phyloP scores from a whole-genome alignment of 1,284 basidiomycete species.

The Peniophora sp. region DNA sequence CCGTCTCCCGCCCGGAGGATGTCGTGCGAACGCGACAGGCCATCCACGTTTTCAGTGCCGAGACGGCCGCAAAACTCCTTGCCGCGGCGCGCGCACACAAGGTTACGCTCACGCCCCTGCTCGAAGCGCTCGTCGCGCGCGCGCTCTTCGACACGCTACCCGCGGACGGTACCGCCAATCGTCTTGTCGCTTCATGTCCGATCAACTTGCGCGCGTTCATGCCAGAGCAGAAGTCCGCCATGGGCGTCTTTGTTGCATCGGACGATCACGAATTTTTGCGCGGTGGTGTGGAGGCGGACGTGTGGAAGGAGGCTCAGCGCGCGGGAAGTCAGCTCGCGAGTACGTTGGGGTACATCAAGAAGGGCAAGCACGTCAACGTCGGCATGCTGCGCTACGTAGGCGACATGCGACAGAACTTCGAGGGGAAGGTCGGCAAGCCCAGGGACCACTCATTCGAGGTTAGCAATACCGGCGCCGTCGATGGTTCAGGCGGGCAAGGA shows the following conservation, averaged over 20 bases:
- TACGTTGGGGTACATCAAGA: constrained; percentile 1
- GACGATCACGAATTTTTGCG: constrained; percentile 3
- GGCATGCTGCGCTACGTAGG: constrained; percentile 6
- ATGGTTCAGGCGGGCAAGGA: background rate
- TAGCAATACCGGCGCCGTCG: constrained; percentile 4
- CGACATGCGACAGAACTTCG: constrained; percentile 1
- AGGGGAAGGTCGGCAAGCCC: background rate
- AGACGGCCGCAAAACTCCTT: background rate
- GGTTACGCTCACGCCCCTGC: constrained; percentile 3
- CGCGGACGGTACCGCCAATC: constrained; percentile 3
- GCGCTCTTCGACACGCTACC: constrained; percentile 2
- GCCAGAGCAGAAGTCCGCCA: background rate
- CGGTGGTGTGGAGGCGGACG: background rate
- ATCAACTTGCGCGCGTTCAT: constrained; percentile 7
- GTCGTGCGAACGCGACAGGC: background rate
- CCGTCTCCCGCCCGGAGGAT: background rate
- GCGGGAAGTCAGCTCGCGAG: background rate
- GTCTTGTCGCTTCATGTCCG: background rate
- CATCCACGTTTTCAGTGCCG: background rate
- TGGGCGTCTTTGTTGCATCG: constrained; percentile 3
- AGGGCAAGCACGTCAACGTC: constrained; percentile 1
- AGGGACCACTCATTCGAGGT: constrained; percentile 5
- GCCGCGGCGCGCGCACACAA: background rate
- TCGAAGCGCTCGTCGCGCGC: constrained; percentile 1
- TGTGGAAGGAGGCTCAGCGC: constrained; percentile 5